phyloP scores from a whole-genome alignment of 495 filamentous ascomycete species.

The Parachaetomium inaequale region DNA sequence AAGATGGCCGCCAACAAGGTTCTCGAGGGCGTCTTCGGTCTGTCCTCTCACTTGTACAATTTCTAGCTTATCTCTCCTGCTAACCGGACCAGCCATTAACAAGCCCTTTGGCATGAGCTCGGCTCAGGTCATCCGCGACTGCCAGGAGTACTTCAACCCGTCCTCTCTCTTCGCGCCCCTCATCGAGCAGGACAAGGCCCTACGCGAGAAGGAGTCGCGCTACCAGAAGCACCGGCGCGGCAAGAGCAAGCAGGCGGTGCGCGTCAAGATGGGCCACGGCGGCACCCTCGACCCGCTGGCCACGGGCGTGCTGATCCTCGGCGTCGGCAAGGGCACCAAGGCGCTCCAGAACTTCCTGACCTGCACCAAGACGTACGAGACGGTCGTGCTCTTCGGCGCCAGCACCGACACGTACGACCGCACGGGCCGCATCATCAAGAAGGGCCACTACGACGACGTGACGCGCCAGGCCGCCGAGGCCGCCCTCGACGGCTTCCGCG shows the following conservation, averaged over 20 bases:
- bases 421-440: constrained; percentile 73
- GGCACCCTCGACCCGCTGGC: constrained; percentile 94
- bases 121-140: constrained; percentile 79
- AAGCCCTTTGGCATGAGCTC: constrained; percentile 84
- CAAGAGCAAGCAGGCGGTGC: constrained; percentile 49
- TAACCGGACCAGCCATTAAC: constrained; percentile 65
- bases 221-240: constrained; percentile 54
- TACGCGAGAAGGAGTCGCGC: constrained; percentile 49
- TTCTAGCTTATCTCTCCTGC: not conserved
- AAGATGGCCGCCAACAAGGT: constrained; percentile 59
- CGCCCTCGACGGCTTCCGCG: constrained; percentile 70
- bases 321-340: constrained; percentile 87
- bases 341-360: constrained; percentile 67
- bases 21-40: constrained; percentile 74
- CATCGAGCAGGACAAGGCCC: constrained; percentile 56
- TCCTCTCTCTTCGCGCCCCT: constrained; percentile 72
- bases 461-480: constrained; percentile 75
- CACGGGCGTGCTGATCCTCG: constrained; percentile 84
- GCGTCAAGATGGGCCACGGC: constrained; percentile 94
- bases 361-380: constrained; percentile 92
- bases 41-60: constrained; percentile 2
- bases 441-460: constrained; percentile 69
- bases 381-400: constrained; percentile 82
- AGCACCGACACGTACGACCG: constrained; percentile 91
- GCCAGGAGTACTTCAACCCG: constrained; percentile 77